Percentiles rank a stretch among this genome's conserved stretches.
Conservation (phyloP, 2,329 filamentous ascomycete species). For the Alternaria panax region DNA sequence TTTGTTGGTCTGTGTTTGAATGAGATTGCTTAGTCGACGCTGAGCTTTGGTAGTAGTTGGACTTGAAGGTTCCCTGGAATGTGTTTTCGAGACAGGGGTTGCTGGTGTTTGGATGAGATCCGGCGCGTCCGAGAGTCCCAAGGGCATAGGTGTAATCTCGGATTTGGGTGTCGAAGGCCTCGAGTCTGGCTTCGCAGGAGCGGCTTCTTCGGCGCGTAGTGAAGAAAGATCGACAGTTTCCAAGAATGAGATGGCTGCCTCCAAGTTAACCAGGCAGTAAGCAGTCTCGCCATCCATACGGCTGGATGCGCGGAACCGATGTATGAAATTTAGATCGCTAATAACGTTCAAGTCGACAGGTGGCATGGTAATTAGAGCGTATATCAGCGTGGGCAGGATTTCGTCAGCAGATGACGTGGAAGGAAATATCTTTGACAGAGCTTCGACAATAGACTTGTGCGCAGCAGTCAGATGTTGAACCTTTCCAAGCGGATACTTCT, state of each 20-base stretch:
- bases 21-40: constrained; percentile 81
- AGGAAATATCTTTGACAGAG: constrained; percentile 69
- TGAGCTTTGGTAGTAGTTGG: constrained; percentile 64
- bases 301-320: constrained; percentile 83
- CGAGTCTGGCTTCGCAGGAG: constrained; percentile 60
- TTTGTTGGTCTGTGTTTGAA: constrained; percentile 82
- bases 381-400: constrained; percentile 95
- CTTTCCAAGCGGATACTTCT: constrained; percentile 89
- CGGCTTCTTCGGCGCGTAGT: constrained; percentile 78
- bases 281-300: constrained; percentile 94
- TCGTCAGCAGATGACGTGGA: constrained; percentile 92
- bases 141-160: constrained; percentile 50
- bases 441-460: constrained; percentile 95
- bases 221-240: constrained; percentile 95
- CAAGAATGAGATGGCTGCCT: constrained; percentile 92
- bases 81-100: constrained; percentile 35
- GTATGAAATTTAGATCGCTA: constrained; percentile 94
- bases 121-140: constrained; percentile 48
- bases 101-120: constrained; percentile 52
- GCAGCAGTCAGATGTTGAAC: constrained; percentile 85
- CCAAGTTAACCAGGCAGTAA: constrained; percentile 94
- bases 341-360: constrained; percentile 87
- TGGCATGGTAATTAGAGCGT: constrained; percentile 88
- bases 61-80: constrained; percentile 37
- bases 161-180: constrained; percentile 57